Base-by-base conservation (phyloP, 768 basidiomycete species). In the Macrolepiota fuliginosa region DNA sequence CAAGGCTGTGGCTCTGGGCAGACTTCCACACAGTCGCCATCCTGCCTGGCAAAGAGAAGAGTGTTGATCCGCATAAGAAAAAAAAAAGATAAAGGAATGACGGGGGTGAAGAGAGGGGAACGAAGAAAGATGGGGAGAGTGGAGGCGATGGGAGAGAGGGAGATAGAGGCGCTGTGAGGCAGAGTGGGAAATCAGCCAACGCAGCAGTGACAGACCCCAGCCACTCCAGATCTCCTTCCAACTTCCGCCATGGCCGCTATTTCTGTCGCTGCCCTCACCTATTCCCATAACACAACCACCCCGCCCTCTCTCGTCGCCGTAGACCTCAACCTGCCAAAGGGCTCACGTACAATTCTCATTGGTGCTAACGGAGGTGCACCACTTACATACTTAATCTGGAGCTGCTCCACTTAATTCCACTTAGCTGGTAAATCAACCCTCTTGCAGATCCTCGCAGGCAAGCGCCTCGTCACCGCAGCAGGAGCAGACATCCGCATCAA, bases 401-500 rank as follows among this genome's bases (percentile, higher is more conserved):
- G 29, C 62, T 60, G 57, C 19, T 61, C 29, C 54, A 61, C 58
- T 58, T 70, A 53, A 65, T 66, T 17, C 50, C 36, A 57, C 32
- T 25, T 66, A 90, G 90, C 93, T 54, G 96, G 96, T 9, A 98
- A 99, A 75, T 96, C 94, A n/a, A 98, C 96, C 4, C 79, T 99
- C 12, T 81, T 99, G 17, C 92, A 96, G 69, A 90, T 98, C 60
- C 82, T 98, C 5, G 96, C 96, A 0, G 96, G 96, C 7, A 98
- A 96, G 73, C 83, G 89, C 36, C 84, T 98, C 65, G 85, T 94
- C 42, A 84, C 67, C 50, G 65, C 70, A 11, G 55, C 67, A 42
- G 73, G 70, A 73, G 80, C 89, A 11, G 81, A 83, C 56, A 83
- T 96, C 46, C 78, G 81, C 52, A 85, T 98, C 69, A 83, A 92